phyloP scores from a whole-genome alignment of 192 early-diverging fungal genomes.

The Podila clonocystis region DNA sequence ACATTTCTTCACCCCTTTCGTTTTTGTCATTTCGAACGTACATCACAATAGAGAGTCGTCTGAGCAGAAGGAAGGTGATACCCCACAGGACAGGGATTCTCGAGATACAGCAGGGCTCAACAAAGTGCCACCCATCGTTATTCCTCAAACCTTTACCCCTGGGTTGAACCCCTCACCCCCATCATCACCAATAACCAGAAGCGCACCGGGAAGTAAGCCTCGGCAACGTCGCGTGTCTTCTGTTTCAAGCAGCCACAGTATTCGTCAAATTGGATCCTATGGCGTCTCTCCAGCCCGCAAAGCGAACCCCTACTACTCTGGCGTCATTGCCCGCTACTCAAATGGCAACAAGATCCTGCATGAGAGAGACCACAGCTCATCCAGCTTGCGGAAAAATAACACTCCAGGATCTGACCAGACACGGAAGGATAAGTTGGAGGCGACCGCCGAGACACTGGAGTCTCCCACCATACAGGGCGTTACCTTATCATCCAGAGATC shows the following conservation, averaged over 20 bases:
- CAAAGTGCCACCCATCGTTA: neutral
- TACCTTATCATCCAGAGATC: no score
- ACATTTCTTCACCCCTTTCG: no score
- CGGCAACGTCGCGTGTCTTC: slow-evolving; percentile 49
- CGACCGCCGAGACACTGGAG: no score
- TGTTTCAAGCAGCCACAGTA: slow-evolving; percentile 47
- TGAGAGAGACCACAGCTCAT: slow-evolving; percentile 26
- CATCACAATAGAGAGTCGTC: no score
- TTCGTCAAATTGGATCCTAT: slow-evolving; percentile 44
- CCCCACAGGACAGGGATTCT: neutral
- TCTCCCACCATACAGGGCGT: no score
- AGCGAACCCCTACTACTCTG: slow-evolving; percentile 45
- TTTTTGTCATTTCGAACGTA: no score
- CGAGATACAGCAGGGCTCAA: neutral
- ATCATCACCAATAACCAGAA: slow-evolving; percentile 10
- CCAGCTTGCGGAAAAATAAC: slow-evolving; percentile 20
- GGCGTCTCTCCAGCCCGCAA: slow-evolving; percentile 42
- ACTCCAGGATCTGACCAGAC: neutral
- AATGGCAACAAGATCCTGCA: slow-evolving; percentile 26
- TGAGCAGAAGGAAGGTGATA: neutral
- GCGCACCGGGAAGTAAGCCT: slow-evolving; percentile 11
- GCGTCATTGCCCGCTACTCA: slow-evolving; percentile 39
- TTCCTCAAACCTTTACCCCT: slow-evolving; percentile 17
- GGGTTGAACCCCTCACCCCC: slow-evolving; percentile 16
- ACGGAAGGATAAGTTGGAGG: no score